Conservation (phyloP, 306 rosid species). For the Hippophae tibetana region DNA sequence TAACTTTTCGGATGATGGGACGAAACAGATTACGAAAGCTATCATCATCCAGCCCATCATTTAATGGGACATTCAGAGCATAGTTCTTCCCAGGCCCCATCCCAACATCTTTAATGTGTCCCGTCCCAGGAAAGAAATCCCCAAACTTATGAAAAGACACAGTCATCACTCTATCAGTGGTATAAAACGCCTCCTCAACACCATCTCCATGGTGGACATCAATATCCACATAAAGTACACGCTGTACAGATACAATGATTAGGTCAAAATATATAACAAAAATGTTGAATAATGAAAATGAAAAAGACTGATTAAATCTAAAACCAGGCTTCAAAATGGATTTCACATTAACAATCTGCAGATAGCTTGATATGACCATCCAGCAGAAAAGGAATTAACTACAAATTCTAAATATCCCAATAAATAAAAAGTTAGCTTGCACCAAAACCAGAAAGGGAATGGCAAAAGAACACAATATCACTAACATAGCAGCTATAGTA, state of each 20-base stretch:
- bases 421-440: no score
- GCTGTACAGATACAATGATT: slow-evolving; percentile 38
- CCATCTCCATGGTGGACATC: slow-evolving; percentile 96
- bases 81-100: slow-evolving; percentile 66
- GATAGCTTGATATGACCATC: no score
- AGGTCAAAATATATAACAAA: neutral
- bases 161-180: slow-evolving; percentile 90
- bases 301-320: neutral
- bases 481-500: no score
- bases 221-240: slow-evolving; percentile 73
- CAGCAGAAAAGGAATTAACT: no score
- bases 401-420: no score
- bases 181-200: slow-evolving; percentile 97
- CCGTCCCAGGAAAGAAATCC: slow-evolving; percentile 88
- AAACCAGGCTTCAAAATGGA: no score
- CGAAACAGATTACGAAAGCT: slow-evolving; percentile 66
- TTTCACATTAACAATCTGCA: no score
- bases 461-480: no score
- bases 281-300: neutral
- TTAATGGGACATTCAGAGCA: slow-evolving; percentile 73
- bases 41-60: slow-evolving; percentile 81
- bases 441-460: no score
- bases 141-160: slow-evolving; percentile 88
- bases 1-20: slow-evolving; percentile 63
- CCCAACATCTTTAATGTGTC: slow-evolving; percentile 68